These are phyloP conservation scores for Lachancea lanzarotensis DNA, from an alignment of 805 yeast genomes.

Conservation along the genomic window DNA sequence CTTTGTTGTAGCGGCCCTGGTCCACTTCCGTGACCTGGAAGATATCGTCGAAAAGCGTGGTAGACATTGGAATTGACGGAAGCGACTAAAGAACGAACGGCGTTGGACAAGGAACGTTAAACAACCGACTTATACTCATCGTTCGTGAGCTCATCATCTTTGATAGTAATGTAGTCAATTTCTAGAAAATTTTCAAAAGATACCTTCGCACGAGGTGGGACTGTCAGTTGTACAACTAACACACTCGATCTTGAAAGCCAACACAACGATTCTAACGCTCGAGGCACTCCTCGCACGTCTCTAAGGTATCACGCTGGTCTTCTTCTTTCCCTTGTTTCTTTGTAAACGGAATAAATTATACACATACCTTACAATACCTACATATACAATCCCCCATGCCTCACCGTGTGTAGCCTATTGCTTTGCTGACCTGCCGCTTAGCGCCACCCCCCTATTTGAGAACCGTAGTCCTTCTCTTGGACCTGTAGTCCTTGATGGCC, in stretches of 20 bases:
- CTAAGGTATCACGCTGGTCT: too few species aligned
- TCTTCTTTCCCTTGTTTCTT: not conserved
- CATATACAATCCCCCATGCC: not conserved
- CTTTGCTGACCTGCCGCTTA: not conserved
- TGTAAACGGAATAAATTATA: not conserved
- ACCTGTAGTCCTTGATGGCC: slow-evolving; percentile 89
- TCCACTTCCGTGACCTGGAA: slow-evolving; percentile 82
- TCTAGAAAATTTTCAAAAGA: slow-evolving; percentile 3
- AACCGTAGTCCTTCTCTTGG: slow-evolving; percentile 51
- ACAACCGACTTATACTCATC: too few species aligned
- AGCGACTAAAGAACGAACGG: too few species aligned
- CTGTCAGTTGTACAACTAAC: too few species aligned
- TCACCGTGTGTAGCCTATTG: not conserved
- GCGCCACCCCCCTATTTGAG: slow-evolving; percentile 1
- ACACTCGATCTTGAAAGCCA: too few species aligned
- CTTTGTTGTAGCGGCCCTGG: slow-evolving; percentile 85
- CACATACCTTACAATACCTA: not conserved
- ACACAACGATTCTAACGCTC: too few species aligned
- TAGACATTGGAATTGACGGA: slow-evolving; percentile 43
- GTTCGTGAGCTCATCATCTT: too few species aligned
- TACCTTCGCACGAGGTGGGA: not conserved
- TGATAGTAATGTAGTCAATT: too few species aligned
- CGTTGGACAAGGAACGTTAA: too few species aligned
- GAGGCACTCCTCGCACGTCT: too few species aligned
- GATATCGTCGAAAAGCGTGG: slow-evolving; percentile 87